These are phyloP conservation scores for Taxillus chinensis DNA, from an alignment of 164 flowering plant species.

Conservation along the genomic window DNA sequence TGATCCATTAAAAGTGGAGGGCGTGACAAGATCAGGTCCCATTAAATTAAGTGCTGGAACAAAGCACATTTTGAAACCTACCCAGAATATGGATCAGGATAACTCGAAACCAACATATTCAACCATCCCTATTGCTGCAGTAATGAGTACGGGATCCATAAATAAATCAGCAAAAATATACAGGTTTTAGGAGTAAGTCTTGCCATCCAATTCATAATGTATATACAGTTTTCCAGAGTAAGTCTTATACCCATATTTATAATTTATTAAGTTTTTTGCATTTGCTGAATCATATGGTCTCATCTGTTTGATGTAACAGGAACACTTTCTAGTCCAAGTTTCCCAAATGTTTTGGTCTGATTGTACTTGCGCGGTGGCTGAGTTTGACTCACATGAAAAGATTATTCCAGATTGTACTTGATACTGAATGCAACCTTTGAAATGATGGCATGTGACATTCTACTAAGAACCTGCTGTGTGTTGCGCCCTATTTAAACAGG, in stretches of 20 bases:
- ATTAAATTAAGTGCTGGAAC: conserved; percentile 49
- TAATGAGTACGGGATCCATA: conserved; percentile 19
- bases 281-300: neutral
- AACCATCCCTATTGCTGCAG: conserved; percentile 25
- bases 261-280: neutral
- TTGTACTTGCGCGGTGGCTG: too few species aligned
- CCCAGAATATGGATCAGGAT: conserved; percentile 23
- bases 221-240: conserved; percentile 27
- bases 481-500: neutral
- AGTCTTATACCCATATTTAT: neutral
- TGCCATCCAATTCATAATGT: neutral
- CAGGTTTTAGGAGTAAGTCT: conserved; percentile 24
- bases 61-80: conserved; percentile 51
- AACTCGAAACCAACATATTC: conserved; percentile 30
- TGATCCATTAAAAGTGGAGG: conserved; percentile 11
- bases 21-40: conserved; percentile 32
- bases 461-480: neutral
- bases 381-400: too few species aligned
- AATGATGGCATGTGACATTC: neutral
- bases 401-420: too few species aligned
- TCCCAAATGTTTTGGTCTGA: too few species aligned
- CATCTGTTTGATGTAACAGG: conserved; percentile 4
- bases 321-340: neutral
- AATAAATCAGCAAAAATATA: conserved; percentile 31
- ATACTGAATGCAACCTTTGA: neutral